These are phyloP conservation scores for Kodamaea sagamina DNA, from an alignment of 805 yeast genomes.

Conservation along the genomic window DNA sequence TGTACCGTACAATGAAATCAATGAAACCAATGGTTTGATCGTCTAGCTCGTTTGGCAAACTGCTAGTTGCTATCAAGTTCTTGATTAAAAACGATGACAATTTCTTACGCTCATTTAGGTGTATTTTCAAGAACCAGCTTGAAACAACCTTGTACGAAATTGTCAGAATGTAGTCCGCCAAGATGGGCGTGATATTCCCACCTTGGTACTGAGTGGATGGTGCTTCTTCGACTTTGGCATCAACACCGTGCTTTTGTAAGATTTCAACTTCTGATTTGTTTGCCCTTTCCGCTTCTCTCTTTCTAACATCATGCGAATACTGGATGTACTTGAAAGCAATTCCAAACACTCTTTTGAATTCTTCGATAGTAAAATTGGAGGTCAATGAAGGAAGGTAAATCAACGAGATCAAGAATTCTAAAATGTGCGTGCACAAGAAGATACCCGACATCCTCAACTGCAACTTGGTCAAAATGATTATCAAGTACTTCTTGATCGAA, in stretches of 20 bases:
- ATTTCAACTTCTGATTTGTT: constrained; percentile 13
- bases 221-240: constrained; percentile 51
- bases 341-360: constrained; percentile 77
- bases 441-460: constrained; percentile 74
- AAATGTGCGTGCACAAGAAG: constrained; percentile 67
- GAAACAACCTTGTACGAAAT: constrained; percentile 70
- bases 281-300: constrained; percentile 23
- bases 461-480: constrained; percentile 68
- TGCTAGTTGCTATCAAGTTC: constrained; percentile 40
- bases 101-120: constrained; percentile 55
- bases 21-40: constrained; percentile 62
- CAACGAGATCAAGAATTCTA: constrained; percentile 71
- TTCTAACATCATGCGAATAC: constrained; percentile 56
- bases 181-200: constrained; percentile 44
- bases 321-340: constrained; percentile 80
- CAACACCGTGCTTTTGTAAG: constrained; percentile 43
- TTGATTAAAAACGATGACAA: constrained; percentile 64
- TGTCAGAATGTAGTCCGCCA: constrained; percentile 61
- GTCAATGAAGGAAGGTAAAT: constrained; percentile 67
- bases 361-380: constrained; percentile 73
- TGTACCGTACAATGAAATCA: constrained; percentile 68
- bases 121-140: constrained; percentile 70
- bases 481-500: constrained; percentile 66
- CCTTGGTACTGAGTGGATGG: constrained; percentile 52
- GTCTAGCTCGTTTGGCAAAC: constrained; percentile 27